Conservation (phyloP, 306 rosid species). For the Leucaena leucocephala region DNA sequence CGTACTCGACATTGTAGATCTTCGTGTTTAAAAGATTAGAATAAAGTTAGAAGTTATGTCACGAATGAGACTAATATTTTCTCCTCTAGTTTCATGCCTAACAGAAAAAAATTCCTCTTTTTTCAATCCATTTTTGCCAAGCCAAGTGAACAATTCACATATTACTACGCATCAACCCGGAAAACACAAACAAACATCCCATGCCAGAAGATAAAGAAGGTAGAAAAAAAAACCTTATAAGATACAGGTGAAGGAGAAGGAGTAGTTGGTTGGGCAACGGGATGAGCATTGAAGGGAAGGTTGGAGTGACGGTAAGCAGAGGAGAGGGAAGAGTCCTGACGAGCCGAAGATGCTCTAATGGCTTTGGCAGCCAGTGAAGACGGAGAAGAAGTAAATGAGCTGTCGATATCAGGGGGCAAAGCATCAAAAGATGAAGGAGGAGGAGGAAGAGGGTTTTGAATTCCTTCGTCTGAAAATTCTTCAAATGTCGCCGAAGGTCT, state of each 20-base stretch:
- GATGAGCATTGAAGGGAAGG: constrained; percentile 41
- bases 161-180: neutral
- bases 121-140: neutral
- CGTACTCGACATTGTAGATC: neutral
- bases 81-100: neutral
- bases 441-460: constrained; percentile 39
- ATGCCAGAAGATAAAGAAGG: neutral
- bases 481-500: constrained; percentile 40
- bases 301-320: constrained; percentile 76
- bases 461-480: constrained; percentile 7
- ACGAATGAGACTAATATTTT: neutral
- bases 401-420: constrained; percentile 16
- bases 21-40: neutral
- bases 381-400: constrained; percentile 41
- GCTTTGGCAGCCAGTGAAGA: constrained; percentile 95
- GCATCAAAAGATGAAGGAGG: constrained; percentile 7
- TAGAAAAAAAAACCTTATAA: constrained; percentile 36
- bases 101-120: neutral
- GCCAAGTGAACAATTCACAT: neutral
- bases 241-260: neutral
- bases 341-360: constrained; percentile 86
- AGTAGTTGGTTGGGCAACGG: constrained; percentile 21
- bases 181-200: neutral
- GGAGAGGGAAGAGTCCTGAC: constrained; percentile 85
- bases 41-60: neutral